These are phyloP conservation scores for Trametes cubensis DNA, from an alignment of 768 basidiomycete genomes.

Conservation along the genomic window DNA sequence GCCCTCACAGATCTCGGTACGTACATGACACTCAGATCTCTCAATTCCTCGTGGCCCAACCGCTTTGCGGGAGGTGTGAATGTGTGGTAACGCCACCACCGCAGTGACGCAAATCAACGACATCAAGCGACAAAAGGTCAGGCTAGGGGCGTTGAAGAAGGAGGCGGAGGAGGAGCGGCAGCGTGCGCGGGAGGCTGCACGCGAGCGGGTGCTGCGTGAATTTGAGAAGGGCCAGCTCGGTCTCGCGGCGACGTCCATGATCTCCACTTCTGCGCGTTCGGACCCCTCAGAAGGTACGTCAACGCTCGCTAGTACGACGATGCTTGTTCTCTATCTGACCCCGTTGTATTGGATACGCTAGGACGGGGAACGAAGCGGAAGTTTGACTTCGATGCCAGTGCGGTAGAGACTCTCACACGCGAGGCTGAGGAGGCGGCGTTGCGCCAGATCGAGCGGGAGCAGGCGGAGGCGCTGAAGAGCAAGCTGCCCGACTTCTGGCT, in stretches of 20 bases:
- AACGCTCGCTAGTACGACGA: not conserved
- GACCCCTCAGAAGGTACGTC: conserved; percentile 40
- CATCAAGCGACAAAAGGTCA: conserved; percentile 87
- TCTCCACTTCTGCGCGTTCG: conserved; percentile 45
- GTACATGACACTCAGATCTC: conserved; percentile 28
- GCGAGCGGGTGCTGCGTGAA: conserved; percentile 86
- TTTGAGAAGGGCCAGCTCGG: conserved; percentile 88
- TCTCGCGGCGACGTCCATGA: conserved; percentile 50
- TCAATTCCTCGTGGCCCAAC: too few relatives aligned
- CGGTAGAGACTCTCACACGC: conserved; percentile 68
- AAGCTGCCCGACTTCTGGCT: conserved; percentile 99
- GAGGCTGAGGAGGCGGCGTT: conserved; percentile 92
- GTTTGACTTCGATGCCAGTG: conserved; percentile 76
- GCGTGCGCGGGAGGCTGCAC: conserved; percentile 69
- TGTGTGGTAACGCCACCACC: not conserved
- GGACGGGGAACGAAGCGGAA: conserved; percentile 77
- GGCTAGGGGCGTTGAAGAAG: conserved; percentile 69
- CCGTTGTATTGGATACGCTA: conserved; percentile 24
- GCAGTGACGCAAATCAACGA: conserved; percentile 88
- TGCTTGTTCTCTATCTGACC: conserved; percentile 1
- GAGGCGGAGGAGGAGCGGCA: conserved; percentile 82
- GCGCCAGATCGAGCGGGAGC: conserved; percentile 79
- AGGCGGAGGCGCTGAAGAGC: conserved; percentile 78
- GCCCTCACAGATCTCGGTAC: conserved; percentile 81
- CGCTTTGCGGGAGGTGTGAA: not conserved